These are phyloP conservation scores for Fusarium pseudocircinatum DNA, from an alignment of 2,329 filamentous ascomycete species.

Conservation along the genomic window DNA sequence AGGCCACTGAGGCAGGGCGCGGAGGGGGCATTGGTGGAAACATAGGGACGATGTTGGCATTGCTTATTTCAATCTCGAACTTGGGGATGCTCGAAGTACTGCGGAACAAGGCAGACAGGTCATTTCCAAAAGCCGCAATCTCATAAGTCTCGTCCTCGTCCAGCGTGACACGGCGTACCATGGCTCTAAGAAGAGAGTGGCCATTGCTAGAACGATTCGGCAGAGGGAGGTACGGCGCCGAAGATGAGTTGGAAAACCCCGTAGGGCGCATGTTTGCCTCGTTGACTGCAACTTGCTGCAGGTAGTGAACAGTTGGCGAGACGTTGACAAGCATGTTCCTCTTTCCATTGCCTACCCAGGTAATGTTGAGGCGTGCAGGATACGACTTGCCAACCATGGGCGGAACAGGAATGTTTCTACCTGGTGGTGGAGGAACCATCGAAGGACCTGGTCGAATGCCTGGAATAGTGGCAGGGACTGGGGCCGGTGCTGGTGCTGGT, in stretches of 20 bases:
- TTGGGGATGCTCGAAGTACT: constrained; percentile 32
- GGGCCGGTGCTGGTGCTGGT: not conserved
- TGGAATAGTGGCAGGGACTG: constrained; percentile 1
- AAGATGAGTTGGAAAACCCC: constrained; percentile 12
- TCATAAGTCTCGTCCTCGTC: constrained; percentile 37
- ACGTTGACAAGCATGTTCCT: constrained; percentile 45
- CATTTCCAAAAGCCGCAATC: constrained; percentile 41
- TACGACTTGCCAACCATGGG: constrained; percentile 13
- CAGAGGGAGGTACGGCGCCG: not conserved
- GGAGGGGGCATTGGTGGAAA: constrained; percentile 27
- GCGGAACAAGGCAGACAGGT: constrained; percentile 39
- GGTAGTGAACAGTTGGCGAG: constrained; percentile 48
- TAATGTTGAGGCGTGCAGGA: constrained; percentile 43
- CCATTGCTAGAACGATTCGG: constrained; percentile 9
- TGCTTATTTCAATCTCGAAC: constrained; percentile 35
- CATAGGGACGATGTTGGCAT: not conserved
- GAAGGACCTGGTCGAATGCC: not conserved
- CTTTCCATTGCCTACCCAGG: constrained; percentile 43
- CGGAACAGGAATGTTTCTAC: constrained; percentile 13
- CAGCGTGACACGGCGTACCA: constrained; percentile 37
- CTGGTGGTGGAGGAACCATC: not conserved
- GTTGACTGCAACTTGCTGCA: constrained; percentile 32
- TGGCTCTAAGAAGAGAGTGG: constrained; percentile 6
- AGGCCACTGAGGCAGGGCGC: constrained; percentile 25
- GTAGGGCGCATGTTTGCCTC: constrained; percentile 33